Evolutionary conservation across 371 early-diverging fungal genomes (phyloP).

Genomic region (Zancudomyces culisetae): DNA sequence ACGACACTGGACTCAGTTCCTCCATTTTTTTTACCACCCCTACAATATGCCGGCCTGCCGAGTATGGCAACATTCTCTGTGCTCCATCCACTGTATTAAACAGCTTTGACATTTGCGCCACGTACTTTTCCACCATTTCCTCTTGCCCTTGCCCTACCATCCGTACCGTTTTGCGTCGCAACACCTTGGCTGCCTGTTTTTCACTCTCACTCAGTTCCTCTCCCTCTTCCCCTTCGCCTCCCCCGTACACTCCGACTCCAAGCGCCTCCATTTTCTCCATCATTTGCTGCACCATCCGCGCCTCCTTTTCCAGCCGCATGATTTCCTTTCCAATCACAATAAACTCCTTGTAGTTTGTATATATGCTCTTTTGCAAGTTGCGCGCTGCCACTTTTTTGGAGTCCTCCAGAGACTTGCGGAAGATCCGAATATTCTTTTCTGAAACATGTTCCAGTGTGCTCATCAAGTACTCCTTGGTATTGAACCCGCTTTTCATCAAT

Average conservation of each 20-base stretch:
- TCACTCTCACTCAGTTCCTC: slow-evolving; percentile 6
- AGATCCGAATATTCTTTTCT: slow-evolving; percentile 14
- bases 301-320: slow-evolving; percentile 43
- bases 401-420: slow-evolving; percentile 33
- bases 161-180: slow-evolving; percentile 20
- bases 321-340: slow-evolving; percentile 89
- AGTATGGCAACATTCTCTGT: slow-evolving; percentile 48
- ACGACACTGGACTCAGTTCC: slow-evolving; percentile 56
- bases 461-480: slow-evolving; percentile 18
- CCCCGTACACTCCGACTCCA: slow-evolving; percentile 24
- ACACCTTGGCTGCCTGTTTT: slow-evolving; percentile 4
- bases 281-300: slow-evolving; percentile 33
- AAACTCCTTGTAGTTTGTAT: slow-evolving; percentile 83
- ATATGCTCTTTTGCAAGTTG: slow-evolving; percentile 75
- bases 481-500: slow-evolving; percentile 15
- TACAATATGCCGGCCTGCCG: slow-evolving; percentile 52
- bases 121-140: slow-evolving; percentile 18
- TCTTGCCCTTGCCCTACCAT: slow-evolving; percentile 25
- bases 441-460: slow-evolving; percentile 12
- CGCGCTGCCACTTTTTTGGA: slow-evolving; percentile 60
- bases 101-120: slow-evolving; percentile 19
- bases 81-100: slow-evolving; percentile 22
- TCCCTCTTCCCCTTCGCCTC: neutral
- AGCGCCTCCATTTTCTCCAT: slow-evolving; percentile 33
- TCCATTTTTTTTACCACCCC: slow-evolving; percentile 53